These are phyloP conservation scores for Aechmea fasciata DNA, from an alignment of 176 grass and related monocot genomes.

Conservation along the genomic window DNA sequence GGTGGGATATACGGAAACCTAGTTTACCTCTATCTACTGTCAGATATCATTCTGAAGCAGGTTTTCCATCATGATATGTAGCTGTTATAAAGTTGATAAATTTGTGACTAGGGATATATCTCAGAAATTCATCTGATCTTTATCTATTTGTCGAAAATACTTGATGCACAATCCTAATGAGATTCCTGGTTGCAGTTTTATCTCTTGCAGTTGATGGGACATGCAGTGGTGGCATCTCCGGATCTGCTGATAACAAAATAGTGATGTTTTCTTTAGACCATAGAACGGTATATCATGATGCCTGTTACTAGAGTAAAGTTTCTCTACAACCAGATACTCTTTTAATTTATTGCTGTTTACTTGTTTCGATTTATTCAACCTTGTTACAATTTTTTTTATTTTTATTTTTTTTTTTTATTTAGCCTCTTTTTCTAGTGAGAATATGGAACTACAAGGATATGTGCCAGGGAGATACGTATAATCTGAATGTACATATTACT, in stretches of 20 bases:
- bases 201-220: constrained; percentile 71
- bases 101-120: constrained; percentile 3
- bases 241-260: constrained; percentile 85
- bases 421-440: background rate
- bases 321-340: background rate
- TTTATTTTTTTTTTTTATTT: background rate
- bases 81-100: background rate
- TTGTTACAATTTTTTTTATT: background rate
- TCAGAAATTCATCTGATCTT: constrained; percentile 12
- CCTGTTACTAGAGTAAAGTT: background rate
- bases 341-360: background rate
- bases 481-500: background rate
- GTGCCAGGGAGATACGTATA: background rate
- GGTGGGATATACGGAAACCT: constrained; percentile 90
- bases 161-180: constrained; percentile 19
- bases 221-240: constrained; percentile 83
- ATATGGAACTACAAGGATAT: background rate
- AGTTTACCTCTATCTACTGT: constrained; percentile 46
- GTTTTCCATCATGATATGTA: constrained; percentile 23
- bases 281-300: constrained; percentile 40
- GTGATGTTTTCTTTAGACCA: constrained; percentile 63
- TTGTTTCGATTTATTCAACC: background rate
- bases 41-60: constrained; percentile 89
- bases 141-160: background rate
- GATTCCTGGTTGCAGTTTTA: constrained; percentile 58